These are phyloP conservation scores for Aspergillus sparsus DNA, from an alignment of 495 filamentous ascomycete genomes.

Conservation along the genomic window DNA sequence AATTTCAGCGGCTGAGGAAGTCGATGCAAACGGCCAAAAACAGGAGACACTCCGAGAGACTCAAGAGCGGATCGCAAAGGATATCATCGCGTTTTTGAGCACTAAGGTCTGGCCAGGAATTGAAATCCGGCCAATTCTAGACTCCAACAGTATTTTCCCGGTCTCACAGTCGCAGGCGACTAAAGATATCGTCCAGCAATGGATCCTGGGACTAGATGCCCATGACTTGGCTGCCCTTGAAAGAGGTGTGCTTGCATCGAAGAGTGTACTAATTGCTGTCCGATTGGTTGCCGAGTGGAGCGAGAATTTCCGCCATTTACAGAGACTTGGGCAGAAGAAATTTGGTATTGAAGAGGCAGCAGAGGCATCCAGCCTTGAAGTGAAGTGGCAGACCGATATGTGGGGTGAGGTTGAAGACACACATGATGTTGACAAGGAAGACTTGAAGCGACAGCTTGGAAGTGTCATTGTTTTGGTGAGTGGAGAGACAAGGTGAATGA, in stretches of 20 bases:
- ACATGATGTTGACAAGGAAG: constrained; percentile 95
- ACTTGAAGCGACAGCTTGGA: constrained; percentile 83
- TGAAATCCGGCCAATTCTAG: constrained; percentile 72
- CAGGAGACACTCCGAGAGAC: constrained; percentile 63
- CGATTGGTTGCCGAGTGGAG: constrained; percentile 88
- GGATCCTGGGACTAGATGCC: constrained; percentile 68
- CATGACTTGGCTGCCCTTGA: constrained; percentile 88
- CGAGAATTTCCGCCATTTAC: constrained; percentile 58
- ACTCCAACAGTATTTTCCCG: constrained; percentile 71
- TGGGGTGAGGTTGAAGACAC: constrained; percentile 99
- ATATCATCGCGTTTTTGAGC: constrained; percentile 69
- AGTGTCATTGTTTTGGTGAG: constrained; percentile 78
- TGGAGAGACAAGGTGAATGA: constrained; percentile 46
- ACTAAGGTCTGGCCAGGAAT: constrained; percentile 83
- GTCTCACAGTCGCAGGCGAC: constrained; percentile 68
- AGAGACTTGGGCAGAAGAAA: constrained; percentile 33
- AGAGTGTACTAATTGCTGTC: constrained; percentile 77
- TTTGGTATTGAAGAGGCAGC: constrained; percentile 67
- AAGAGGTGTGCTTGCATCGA: constrained; percentile 76
- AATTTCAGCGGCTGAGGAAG: constrained; percentile 28
- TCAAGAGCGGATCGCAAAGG: constrained; percentile 66
- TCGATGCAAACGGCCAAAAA: constrained; percentile 30
- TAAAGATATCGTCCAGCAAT: constrained; percentile 71
- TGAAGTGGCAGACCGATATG: constrained; percentile 82
- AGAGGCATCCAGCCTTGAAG: constrained; percentile 76